Conservation (phyloP, 768 basidiomycete genomes). For the Boletus barrowsii region DNA sequence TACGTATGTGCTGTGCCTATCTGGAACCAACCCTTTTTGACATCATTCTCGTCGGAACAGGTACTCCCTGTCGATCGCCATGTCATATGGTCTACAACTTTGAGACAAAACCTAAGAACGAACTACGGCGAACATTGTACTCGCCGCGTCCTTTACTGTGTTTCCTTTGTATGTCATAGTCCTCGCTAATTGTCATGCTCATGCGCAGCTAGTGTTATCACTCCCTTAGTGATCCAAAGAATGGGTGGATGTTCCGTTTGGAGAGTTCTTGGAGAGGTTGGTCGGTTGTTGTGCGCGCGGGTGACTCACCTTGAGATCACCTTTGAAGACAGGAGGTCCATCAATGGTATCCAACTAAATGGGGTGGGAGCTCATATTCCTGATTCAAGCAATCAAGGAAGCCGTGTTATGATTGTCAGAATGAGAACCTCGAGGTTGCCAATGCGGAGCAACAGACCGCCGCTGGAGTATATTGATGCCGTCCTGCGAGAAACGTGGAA, state of each 20-base stretch:
- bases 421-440: slow-evolving; percentile 28
- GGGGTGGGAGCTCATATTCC: neutral
- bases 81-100: slow-evolving; percentile 8
- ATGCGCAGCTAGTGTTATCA: slow-evolving; percentile 20
- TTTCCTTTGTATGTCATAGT: neutral
- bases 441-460: slow-evolving; percentile 16
- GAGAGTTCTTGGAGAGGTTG: slow-evolving; percentile 11
- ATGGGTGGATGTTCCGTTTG: slow-evolving; percentile 23
- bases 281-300: slow-evolving; percentile 4
- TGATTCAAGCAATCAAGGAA: slow-evolving; percentile 11
- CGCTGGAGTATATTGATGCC: slow-evolving; percentile 27
- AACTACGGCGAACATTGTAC: too few species aligned
- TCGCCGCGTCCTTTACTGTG: too few species aligned
- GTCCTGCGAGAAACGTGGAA: slow-evolving; percentile 10
- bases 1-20: neutral
- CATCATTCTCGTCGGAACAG: slow-evolving; percentile 10
- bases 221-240: slow-evolving; percentile 21
- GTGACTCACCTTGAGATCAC: neutral
- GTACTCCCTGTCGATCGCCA: slow-evolving; percentile 27
- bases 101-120: too few species aligned
- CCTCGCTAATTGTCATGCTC: slow-evolving; percentile 5
- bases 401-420: slow-evolving; percentile 22
- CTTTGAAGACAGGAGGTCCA: slow-evolving; percentile 6
- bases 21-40: neutral
- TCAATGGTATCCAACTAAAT: slow-evolving; percentile 14